Evolutionary conservation across 139 green algal genomes (phyloP).

Genomic region (Tetraselmis chui): DNA sequence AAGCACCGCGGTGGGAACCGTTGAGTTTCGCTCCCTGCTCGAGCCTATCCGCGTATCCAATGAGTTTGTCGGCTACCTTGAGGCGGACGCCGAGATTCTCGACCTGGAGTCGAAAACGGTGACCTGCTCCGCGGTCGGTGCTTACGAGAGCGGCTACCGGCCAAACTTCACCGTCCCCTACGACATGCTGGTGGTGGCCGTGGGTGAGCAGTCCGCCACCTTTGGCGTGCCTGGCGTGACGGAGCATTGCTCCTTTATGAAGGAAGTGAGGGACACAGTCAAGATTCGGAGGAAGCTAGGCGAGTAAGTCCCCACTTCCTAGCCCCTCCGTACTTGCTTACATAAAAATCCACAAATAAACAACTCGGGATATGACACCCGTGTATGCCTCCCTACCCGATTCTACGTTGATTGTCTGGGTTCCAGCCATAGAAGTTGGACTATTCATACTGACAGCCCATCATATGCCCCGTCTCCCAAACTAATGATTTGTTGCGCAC

Average conservation of each 20-base stretch:
- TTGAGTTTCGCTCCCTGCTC: slow-evolving; percentile 52
- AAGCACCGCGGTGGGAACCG: slow-evolving; percentile 50
- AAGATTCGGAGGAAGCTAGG: slow-evolving; percentile 39
- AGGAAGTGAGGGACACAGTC: slow-evolving; percentile 53
- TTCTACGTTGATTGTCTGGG: too few relatives aligned
- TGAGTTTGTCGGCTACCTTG: slow-evolving; percentile 49
- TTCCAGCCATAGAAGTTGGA: too few relatives aligned
- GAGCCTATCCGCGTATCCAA: slow-evolving; percentile 62
- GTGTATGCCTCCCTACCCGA: too few relatives aligned
- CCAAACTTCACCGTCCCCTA: slow-evolving; percentile 53
- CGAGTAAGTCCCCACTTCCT: too few relatives aligned
- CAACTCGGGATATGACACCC: too few relatives aligned
- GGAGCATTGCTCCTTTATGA: slow-evolving; percentile 79
- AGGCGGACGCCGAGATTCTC: slow-evolving; percentile 38
- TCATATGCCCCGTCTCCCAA: too few relatives aligned
- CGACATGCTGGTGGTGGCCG: slow-evolving; percentile 63
- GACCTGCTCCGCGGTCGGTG: slow-evolving; percentile 28
- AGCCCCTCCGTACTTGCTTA: too few relatives aligned
- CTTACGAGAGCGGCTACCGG: slow-evolving; percentile 22
- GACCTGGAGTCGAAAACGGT: slow-evolving; percentile 36
- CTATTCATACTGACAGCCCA: too few relatives aligned
- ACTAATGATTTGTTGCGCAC: too few relatives aligned
- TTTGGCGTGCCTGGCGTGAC: slow-evolving; percentile 66
- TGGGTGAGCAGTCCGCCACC: slow-evolving; percentile 69
- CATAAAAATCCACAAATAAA: too few relatives aligned